Base-by-base conservation (phyloP, 768 basidiomycete genomes). In the Mycena maculata region DNA sequence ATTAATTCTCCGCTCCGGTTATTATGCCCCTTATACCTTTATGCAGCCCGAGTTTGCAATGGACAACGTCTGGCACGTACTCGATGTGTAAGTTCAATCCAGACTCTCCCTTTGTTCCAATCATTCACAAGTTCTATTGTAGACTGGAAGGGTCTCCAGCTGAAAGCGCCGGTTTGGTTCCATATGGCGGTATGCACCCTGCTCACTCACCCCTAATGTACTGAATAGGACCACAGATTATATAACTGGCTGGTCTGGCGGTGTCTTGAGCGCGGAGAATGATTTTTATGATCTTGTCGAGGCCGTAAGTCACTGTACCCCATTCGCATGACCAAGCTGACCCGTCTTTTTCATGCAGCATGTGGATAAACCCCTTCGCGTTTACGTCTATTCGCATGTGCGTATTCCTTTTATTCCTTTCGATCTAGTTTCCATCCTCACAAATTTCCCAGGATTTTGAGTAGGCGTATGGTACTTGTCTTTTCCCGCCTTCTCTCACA, bases 241-340 rank as follows among this genome's bases (percentile, higher is more conserved):
- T 82, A 88, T 90, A 71, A 82, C 91, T 74, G 97, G 97, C 22
- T 99, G 97, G 93, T 94, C 94, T 18, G 97, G 98, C 13, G 97
- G 98, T 10, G 91, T 93, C 4, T 81, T 99, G 49, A 86, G 90
- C 67, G 90, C 93, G 10, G 97, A 99, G 79, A 92, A 92, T 63
- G 98, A 99, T 74, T 99, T 99, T 73, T 99, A 98, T 76, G 94
- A 97, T 63, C 83, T 99, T 11, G 95, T 98, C 42, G 97, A 98
- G 81, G 89, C 91, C 30, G 95, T 94, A 76, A 71, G 92, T 78
- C 23, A n/a, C 56, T 57, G 57, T 30, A 33, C 25, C 25, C 10
- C 18, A 41, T 44, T 33, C 22, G 41, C 56, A 44, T n/a, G n/a
- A n/a, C n/a, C 47, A 33, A 36, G 6, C 33, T 38, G 39, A 33